Conservation (phyloP, 345 rosid species). For the Euphorbia pulcherrima region DNA sequence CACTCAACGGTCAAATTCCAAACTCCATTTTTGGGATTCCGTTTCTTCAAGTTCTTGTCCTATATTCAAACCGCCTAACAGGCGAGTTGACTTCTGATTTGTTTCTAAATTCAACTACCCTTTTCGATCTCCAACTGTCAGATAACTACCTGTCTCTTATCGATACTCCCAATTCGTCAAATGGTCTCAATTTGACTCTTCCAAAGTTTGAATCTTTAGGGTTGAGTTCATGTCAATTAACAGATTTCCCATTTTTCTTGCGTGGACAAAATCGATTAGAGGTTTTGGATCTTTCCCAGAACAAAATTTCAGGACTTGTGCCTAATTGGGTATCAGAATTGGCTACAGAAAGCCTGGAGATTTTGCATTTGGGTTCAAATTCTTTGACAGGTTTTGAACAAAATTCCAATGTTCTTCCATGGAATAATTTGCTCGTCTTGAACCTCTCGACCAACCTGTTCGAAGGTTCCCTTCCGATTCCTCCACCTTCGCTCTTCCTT, state of each 20-base stretch:
- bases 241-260: slow-evolving; percentile 25
- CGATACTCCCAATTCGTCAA: not conserved
- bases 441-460: slow-evolving; percentile 9
- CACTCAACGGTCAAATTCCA: not conserved
- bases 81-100: not conserved
- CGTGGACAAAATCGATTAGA: not conserved
- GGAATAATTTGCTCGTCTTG: not conserved
- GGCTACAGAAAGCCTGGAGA: not conserved
- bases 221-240: slow-evolving; percentile 12
- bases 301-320: slow-evolving; percentile 17
- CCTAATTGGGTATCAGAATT: not conserved
- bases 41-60: not conserved
- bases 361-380: slow-evolving; percentile 8
- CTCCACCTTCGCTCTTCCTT: not conserved
- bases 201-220: not conserved
- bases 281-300: slow-evolving; percentile 16
- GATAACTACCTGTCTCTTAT: slow-evolving; percentile 9
- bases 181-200: not conserved
- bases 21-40: not conserved
- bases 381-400: slow-evolving; percentile 17
- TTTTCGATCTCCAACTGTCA: not conserved
- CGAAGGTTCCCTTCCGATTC: slow-evolving; percentile 12
- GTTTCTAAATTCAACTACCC: not conserved
- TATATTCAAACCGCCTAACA: not conserved
- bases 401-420: not conserved